A percentile compares a stretch with the other conserved stretches of the same genome.
Conservation (phyloP, 805 yeast genomes). For the Ogataea paraovalis region DNA sequence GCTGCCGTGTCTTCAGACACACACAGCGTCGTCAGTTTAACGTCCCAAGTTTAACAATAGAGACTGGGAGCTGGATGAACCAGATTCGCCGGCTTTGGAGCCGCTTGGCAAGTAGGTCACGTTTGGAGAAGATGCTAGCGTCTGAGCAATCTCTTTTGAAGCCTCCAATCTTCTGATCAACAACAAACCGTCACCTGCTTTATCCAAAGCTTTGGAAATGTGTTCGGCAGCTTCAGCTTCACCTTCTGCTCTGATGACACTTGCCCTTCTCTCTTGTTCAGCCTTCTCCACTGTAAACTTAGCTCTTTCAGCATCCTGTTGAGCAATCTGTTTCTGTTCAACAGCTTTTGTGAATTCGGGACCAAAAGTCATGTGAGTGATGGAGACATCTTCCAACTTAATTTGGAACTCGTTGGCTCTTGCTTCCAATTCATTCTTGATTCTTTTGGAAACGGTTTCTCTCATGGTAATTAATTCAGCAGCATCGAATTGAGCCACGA, state of each 20-base stretch:
- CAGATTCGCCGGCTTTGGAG: constrained; percentile 35
- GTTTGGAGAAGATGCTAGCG: constrained; percentile 78
- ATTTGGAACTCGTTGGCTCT: constrained; percentile 89
- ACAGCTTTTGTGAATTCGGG: constrained; percentile 96
- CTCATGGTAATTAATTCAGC: constrained; percentile 97
- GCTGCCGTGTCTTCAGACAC: too few species aligned
- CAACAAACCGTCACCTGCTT: constrained; percentile 94
- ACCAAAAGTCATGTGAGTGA: constrained; percentile 97
- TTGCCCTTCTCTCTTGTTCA: constrained; percentile 94
- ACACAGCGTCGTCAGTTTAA: constrained; percentile 8
- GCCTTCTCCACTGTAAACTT: constrained; percentile 91
- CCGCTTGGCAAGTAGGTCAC: constrained; percentile 80
- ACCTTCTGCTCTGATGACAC: constrained; percentile 96
- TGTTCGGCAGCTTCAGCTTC: constrained; percentile 98
- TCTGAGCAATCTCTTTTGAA: constrained; percentile 88
- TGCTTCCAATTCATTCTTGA: constrained; percentile 76
- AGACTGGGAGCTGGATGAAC: constrained; percentile 42
- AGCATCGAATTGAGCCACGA: constrained; percentile 98
- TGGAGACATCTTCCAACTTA: constrained; percentile 91
- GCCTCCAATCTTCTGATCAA: constrained; percentile 95
- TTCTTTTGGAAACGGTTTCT: constrained; percentile 86
- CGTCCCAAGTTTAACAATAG: constrained; percentile 69
- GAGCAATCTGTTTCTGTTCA: constrained; percentile 98
- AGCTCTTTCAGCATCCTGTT: constrained; percentile 98
- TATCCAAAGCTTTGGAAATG: constrained; percentile 85